Evolutionary conservation across 2,329 filamentous ascomycete species (phyloP).

Genomic region (Curvularia eragrostidis): DNA sequence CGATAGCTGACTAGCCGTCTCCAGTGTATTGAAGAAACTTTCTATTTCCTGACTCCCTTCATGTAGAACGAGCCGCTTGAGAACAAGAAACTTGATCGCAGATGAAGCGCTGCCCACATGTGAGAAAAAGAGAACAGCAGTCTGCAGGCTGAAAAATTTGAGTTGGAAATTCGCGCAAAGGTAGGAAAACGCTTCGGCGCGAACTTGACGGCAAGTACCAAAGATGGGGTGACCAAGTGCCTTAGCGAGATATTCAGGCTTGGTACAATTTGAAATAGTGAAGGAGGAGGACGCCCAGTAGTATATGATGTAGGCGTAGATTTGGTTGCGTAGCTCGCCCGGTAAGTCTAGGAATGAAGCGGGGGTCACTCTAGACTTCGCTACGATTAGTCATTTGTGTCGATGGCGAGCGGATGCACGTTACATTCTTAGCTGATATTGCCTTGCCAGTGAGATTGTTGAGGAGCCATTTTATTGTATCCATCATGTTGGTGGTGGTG

Average conservation of each 20-base stretch:
- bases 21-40: slow-evolving; percentile 6
- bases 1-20: slow-evolving; percentile 2
- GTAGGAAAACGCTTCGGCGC: slow-evolving; percentile 30
- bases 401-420: background rate
- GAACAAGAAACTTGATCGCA: slow-evolving; percentile 10
- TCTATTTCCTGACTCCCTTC: background rate
- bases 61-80: slow-evolving; percentile 2
- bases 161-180: slow-evolving; percentile 24
- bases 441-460: no score
- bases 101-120: slow-evolving; percentile 4
- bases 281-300: slow-evolving; percentile 10
- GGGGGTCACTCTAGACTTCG: background rate
- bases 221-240: slow-evolving; percentile 26
- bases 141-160: slow-evolving; percentile 14
- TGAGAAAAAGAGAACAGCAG: slow-evolving; percentile 17
- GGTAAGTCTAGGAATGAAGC: slow-evolving; percentile 25
- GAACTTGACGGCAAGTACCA: slow-evolving; percentile 28
- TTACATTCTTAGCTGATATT: background rate
- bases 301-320: slow-evolving; percentile 27
- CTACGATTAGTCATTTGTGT: background rate
- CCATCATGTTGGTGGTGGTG: background rate
- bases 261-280: slow-evolving; percentile 8
- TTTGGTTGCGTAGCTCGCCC: slow-evolving; percentile 33
- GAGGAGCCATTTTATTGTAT: background rate
- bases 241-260: slow-evolving; percentile 16